These are phyloP conservation scores for Ceratocystis variospora DNA, from an alignment of 2,329 filamentous ascomycete genomes.

Conservation along the genomic window DNA sequence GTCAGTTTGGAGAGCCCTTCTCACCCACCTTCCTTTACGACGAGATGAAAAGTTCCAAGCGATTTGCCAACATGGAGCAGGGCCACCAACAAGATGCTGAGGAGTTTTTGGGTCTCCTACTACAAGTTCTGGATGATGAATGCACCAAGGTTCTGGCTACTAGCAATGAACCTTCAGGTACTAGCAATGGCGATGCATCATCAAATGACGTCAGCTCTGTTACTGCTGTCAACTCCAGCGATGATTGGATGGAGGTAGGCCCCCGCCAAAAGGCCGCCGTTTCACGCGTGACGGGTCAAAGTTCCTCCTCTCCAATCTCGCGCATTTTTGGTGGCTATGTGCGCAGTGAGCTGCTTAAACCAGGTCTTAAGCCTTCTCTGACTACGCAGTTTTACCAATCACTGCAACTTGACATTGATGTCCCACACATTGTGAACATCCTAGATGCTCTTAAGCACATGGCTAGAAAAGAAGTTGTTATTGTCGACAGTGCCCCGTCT, in stretches of 20 bases:
- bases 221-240: conserved; percentile 27
- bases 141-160: conserved; percentile 63
- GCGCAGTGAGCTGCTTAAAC: conserved; percentile 75
- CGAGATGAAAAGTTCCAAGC: conserved; percentile 69
- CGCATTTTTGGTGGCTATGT: conserved; percentile 90
- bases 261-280: conserved; percentile 77
- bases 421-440: conserved; percentile 76
- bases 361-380: conserved; percentile 77
- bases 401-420: conserved; percentile 85
- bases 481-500: conserved; percentile 53
- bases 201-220: not conserved
- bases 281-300: conserved; percentile 70
- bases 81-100: conserved; percentile 97
- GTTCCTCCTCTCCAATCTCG: conserved; percentile 67
- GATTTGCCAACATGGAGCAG: conserved; percentile 63
- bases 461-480: conserved; percentile 69
- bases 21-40: conserved; percentile 93
- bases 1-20: conserved; percentile 81
- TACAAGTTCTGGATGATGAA: conserved; percentile 88
- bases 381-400: conserved; percentile 90
- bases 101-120: conserved; percentile 84
- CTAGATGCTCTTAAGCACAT: conserved; percentile 77
- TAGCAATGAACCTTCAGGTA: conserved; percentile 26
- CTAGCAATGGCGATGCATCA: conserved; percentile 19
- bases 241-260: conserved; percentile 90